Conservation (phyloP, 306 rosid genomes). For the Ceratonia siliqua region DNA sequence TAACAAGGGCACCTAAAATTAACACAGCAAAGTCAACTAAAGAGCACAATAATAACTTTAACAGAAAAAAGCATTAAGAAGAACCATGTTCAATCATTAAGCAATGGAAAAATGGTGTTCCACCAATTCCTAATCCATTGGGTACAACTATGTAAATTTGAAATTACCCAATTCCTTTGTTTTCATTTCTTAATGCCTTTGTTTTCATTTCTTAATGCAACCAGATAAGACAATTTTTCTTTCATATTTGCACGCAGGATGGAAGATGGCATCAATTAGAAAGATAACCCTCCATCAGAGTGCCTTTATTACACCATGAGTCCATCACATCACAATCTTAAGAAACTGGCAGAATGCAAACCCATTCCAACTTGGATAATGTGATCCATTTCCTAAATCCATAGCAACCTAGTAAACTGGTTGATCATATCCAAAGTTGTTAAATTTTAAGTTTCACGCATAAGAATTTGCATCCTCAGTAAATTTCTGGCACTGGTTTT, state of each 20-base stretch:
- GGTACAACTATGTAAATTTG: background rate
- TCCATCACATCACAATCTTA: slow-evolving; percentile 4
- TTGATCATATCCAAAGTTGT: slow-evolving; percentile 1
- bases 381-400: slow-evolving; percentile 14
- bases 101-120: background rate
- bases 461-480: background rate
- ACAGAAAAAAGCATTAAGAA: background rate
- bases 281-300: slow-evolving; percentile 9
- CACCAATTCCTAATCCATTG: background rate
- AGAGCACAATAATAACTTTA: background rate
- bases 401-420: slow-evolving; percentile 1
- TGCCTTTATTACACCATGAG: background rate
- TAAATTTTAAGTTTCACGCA: background rate
- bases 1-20: slow-evolving; percentile 58
- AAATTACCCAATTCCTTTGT: background rate
- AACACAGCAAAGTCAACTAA: background rate
- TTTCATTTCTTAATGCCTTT: background rate
- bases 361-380: background rate
- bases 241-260: slow-evolving; percentile 4
- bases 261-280: background rate
- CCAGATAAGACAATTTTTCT: background rate
- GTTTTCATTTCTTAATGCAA: slow-evolving; percentile 3
- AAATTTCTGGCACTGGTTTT: background rate
- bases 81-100: background rate
- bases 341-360: background rate